phyloP scores from a whole-genome alignment of 1,284 basidiomycete species.

The Moesziomyces sp. region DNA sequence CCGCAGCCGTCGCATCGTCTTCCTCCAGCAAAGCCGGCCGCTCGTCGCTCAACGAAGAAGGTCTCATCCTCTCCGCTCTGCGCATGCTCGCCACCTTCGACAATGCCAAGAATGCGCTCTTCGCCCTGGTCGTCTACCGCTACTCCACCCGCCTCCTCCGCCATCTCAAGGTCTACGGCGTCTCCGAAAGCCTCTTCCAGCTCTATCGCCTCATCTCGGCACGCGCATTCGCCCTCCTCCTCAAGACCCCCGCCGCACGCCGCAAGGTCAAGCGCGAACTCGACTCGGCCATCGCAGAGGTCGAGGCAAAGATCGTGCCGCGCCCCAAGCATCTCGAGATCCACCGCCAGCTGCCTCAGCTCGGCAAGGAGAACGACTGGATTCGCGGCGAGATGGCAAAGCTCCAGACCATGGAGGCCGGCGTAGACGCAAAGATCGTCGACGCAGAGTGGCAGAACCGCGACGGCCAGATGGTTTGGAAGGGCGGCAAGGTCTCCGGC shows the following conservation, averaged over 20 bases:
- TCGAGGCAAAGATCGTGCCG: slow-evolving; percentile 62
- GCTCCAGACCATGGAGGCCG: slow-evolving; percentile 57
- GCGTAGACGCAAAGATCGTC: slow-evolving; percentile 32
- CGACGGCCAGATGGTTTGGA: slow-evolving; percentile 62
- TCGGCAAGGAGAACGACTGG: slow-evolving; percentile 59
- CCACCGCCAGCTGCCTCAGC: slow-evolving; percentile 48
- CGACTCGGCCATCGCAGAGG: slow-evolving; percentile 52
- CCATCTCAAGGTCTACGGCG: slow-evolving; percentile 57
- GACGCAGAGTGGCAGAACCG: slow-evolving; percentile 31
- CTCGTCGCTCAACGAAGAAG: slow-evolving; percentile 11
- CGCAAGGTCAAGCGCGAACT: slow-evolving; percentile 61
- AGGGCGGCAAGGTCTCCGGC: slow-evolving; percentile 64
- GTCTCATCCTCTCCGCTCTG: slow-evolving; percentile 17
- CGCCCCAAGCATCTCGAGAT: slow-evolving; percentile 42
- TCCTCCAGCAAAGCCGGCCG: not conserved
- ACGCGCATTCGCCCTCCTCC: slow-evolving; percentile 45
- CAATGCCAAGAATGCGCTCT: slow-evolving; percentile 57
- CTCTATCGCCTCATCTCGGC: slow-evolving; percentile 50
- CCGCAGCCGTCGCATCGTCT: slow-evolving; percentile 6
- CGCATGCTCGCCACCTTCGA: slow-evolving; percentile 39
- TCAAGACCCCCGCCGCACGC: slow-evolving; percentile 59
- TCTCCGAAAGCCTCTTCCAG: slow-evolving; percentile 52
- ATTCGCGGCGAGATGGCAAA: slow-evolving; percentile 53
- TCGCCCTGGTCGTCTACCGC: slow-evolving; percentile 50
- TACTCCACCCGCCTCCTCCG: slow-evolving; percentile 46